Percentiles rank a stretch among this genome's conserved stretches.
Evolutionary conservation across 1,284 basidiomycete genomes (phyloP).

Genomic region (Ustilago esculenta): DNA sequence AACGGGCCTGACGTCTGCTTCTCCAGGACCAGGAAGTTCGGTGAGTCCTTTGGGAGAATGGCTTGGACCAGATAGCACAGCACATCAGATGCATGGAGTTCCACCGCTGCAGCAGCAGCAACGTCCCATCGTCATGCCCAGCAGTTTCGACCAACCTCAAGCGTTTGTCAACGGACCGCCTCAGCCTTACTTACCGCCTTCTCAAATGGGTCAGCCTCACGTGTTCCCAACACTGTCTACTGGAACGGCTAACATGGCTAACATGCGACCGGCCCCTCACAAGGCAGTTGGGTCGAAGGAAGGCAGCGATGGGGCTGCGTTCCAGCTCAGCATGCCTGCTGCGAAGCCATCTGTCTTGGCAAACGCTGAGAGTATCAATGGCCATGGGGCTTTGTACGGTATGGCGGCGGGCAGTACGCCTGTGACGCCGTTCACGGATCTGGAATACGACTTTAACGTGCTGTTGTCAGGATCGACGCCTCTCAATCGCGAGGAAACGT

Average conservation of each 20-base stretch:
- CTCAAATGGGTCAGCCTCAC: too few species aligned
- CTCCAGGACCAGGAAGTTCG: background rate
- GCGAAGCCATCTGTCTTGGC: slow-evolving; percentile 5
- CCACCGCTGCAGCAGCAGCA: slow-evolving; percentile 4
- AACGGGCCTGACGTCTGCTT: background rate
- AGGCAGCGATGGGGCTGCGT: too few species aligned
- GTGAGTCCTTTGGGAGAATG: slow-evolving; percentile 11
- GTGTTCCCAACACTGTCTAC: too few species aligned
- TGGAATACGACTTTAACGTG: slow-evolving; percentile 25
- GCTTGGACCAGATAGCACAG: background rate
- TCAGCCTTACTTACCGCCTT: background rate
- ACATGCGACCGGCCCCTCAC: too few species aligned
- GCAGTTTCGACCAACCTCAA: background rate
- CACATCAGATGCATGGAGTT: background rate
- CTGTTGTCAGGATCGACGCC: slow-evolving; percentile 18
- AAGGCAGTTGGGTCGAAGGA: too few species aligned
- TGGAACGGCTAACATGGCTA: too few species aligned
- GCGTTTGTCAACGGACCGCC: too few species aligned
- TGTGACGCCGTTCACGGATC: slow-evolving; percentile 6
- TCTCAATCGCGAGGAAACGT: background rate
- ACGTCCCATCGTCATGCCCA: slow-evolving; percentile 7
- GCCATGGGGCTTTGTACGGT: too few species aligned
- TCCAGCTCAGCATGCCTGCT: background rate
- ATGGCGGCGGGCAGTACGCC: background rate
- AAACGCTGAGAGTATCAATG: background rate